Evolutionary conservation across 495 filamentous ascomycete genomes (phyloP).

Genomic region (Usnea hakonensis): DNA sequence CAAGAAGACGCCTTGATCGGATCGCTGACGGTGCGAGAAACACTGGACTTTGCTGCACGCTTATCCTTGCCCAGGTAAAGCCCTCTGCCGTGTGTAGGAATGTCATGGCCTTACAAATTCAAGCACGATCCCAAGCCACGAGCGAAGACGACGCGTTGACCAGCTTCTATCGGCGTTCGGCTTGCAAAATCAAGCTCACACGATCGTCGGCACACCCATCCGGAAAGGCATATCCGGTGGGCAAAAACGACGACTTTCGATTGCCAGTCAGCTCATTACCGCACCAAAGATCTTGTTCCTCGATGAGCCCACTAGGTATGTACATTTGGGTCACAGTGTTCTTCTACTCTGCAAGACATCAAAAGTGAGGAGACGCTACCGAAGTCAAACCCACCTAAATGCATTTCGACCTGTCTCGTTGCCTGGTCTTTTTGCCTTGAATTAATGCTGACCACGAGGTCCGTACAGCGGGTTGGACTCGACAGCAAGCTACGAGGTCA

Average conservation of each 20-base stretch:
- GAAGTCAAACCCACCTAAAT: background rate
- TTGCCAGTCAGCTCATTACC: constrained; percentile 67
- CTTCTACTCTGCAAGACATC: background rate
- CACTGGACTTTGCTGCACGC: no score
- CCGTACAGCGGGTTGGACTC: no score
- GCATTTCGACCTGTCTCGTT: background rate
- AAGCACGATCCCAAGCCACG: background rate
- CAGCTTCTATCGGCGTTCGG: no score
- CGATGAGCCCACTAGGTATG: constrained; percentile 57
- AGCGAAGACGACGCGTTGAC: background rate
- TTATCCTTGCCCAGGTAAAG: no score
- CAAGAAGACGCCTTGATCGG: no score
- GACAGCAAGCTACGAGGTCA: no score
- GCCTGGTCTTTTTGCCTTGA: background rate
- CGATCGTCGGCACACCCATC: constrained; percentile 61
- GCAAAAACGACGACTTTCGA: constrained; percentile 66
- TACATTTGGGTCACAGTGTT: background rate
- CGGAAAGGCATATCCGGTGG: constrained; percentile 72
- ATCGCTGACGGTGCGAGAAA: no score
- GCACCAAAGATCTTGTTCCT: constrained; percentile 62
- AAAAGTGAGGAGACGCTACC: background rate
- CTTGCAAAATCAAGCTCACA: no score
- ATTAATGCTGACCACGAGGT: background rate
- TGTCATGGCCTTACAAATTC: background rate
- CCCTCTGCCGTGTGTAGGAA: no score